phyloP scores from a whole-genome alignment of 139 green algal genomes.

The Zygnema circumcarinatum region DNA sequence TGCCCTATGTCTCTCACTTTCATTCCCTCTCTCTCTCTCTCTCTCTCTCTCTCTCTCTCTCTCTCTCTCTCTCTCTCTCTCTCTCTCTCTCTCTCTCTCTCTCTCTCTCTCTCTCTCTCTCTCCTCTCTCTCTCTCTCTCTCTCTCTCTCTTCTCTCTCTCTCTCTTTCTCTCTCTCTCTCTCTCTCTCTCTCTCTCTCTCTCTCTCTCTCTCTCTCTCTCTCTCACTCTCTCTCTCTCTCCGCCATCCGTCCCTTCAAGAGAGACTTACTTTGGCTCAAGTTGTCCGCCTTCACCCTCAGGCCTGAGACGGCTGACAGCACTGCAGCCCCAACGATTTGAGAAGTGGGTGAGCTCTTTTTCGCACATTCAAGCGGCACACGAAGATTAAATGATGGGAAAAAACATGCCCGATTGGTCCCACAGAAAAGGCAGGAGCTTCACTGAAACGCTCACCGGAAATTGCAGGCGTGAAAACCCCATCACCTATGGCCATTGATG shows the following conservation, averaged over 20 bases:
- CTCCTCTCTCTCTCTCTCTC: background rate
- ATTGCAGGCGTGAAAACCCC: slow-evolving; percentile 65
- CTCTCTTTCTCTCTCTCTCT: background rate
- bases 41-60: background rate
- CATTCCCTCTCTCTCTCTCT: background rate
- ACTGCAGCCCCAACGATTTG: background rate
- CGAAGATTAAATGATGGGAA: too few relatives aligned
- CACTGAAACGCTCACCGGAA: too few relatives aligned
- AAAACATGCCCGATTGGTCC: too few relatives aligned
- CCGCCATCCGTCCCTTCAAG: background rate
- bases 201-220: background rate
- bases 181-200: background rate
- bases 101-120: background rate
- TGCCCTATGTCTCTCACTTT: background rate
- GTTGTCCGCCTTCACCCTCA: background rate
- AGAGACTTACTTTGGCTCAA: slow-evolving; percentile 24
- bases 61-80: background rate
- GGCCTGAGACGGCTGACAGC: background rate
- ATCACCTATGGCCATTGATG: slow-evolving; percentile 64
- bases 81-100: background rate
- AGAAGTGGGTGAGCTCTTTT: background rate
- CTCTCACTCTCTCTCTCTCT: background rate
- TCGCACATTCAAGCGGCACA: too few relatives aligned
- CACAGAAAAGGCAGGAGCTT: too few relatives aligned
- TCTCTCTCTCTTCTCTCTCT: background rate